phyloP scores from a whole-genome alignment of 345 rosid genomes.

The Citrus hindsii region DNA sequence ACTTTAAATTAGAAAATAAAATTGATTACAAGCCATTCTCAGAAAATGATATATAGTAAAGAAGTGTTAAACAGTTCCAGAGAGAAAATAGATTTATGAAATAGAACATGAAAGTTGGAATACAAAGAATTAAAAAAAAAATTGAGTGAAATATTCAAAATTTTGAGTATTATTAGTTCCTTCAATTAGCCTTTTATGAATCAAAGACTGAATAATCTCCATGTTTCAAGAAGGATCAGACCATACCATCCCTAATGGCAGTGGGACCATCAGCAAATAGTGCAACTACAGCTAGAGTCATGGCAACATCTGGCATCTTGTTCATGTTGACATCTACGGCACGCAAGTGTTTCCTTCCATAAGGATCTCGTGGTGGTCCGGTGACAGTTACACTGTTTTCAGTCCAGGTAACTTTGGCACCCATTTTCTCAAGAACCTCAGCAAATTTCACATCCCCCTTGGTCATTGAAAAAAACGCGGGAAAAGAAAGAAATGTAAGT shows the following conservation, averaged over 20 bases:
- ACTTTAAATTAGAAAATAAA: not conserved
- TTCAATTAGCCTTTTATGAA: not conserved
- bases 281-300: conserved; percentile 97
- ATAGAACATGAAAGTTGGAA: not conserved
- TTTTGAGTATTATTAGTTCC: not conserved
- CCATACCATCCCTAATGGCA: conserved; percentile 89
- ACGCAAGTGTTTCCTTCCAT: conserved; percentile 60
- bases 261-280: conserved; percentile 93
- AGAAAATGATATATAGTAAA: not conserved
- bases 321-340: conserved; percentile 95
- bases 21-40: not conserved
- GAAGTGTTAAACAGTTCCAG: not conserved
- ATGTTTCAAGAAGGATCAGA: not conserved
- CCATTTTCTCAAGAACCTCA: conserved; percentile 96
- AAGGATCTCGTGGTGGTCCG: conserved; percentile 79
- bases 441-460: conserved; percentile 96
- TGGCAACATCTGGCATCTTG: conserved; percentile 99
- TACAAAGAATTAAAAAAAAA: not conserved
- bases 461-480: conserved; percentile 9
- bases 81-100: conserved; percentile 1
- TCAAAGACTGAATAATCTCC: not conserved
- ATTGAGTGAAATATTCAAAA: not conserved
- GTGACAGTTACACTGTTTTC: conserved; percentile 90
- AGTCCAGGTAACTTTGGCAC: conserved; percentile 86
- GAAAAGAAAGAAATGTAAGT: conserved; percentile 6